phyloP scores from a whole-genome alignment of 2,329 filamentous ascomycete genomes.

The Tolypocladium inflatum region DNA sequence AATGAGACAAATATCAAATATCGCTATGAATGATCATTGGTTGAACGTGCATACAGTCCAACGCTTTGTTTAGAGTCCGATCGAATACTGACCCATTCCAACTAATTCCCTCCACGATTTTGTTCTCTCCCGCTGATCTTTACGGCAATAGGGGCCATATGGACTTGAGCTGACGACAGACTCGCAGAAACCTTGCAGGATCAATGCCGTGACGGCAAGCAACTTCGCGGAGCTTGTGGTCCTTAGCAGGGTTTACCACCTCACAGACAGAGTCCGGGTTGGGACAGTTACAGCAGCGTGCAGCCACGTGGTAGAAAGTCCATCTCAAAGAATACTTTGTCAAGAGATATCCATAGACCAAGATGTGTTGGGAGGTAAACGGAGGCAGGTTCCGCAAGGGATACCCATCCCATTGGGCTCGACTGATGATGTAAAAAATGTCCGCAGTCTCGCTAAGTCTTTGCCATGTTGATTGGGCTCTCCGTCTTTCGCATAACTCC shows the following conservation, averaged over 20 bases:
- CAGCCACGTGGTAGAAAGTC: constrained; percentile 27
- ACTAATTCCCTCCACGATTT: too few species aligned
- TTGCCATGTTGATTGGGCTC: constrained; percentile 16
- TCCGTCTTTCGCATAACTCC: constrained; percentile 24
- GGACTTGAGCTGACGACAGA: constrained; percentile 15
- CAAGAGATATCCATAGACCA: constrained; percentile 30
- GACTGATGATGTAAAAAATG: constrained; percentile 29
- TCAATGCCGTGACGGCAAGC: constrained; percentile 28
- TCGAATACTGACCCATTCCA: too few species aligned
- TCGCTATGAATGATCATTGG: too few species aligned
- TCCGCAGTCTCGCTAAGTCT: constrained; percentile 34
- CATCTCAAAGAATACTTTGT: constrained; percentile 32
- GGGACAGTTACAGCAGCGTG: constrained; percentile 18
- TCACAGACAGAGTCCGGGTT: constrained; percentile 21
- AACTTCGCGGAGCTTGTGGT: constrained; percentile 22
- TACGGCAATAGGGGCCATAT: constrained; percentile 30
- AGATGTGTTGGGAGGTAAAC: constrained; percentile 11
- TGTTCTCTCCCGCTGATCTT: too few species aligned
- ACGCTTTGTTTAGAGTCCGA: too few species aligned
- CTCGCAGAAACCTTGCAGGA: constrained; percentile 16
- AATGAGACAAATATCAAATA: too few species aligned
- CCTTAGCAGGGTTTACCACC: constrained; percentile 33
- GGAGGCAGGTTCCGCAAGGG: constrained; percentile 17
- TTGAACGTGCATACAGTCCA: too few species aligned
- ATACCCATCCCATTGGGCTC: constrained; percentile 27